phyloP scores from a whole-genome alignment of 179 eudicot genomes.

The Amaranthus tricolor region DNA sequence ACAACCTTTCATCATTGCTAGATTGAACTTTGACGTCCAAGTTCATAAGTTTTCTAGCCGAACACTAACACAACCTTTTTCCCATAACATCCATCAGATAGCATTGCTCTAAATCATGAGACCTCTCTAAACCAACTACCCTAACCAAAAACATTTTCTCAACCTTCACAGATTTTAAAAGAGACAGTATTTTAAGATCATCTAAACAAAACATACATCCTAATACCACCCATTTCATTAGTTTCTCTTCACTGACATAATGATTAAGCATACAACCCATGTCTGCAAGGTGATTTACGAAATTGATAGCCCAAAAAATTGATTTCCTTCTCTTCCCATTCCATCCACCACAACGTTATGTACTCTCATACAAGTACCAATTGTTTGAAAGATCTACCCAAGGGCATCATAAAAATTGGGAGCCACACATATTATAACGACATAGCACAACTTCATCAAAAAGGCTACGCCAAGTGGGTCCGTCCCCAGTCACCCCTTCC shows the following conservation, averaged over 20 bases:
- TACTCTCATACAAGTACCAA: too few species aligned
- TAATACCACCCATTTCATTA: too few species aligned
- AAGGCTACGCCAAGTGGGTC: too few species aligned
- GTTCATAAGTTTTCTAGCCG: neutral
- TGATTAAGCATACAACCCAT: neutral
- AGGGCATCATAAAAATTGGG: too few species aligned
- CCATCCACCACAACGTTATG: neutral
- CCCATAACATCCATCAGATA: neutral
- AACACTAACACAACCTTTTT: neutral
- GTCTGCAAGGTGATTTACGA: neutral
- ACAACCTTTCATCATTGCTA: neutral
- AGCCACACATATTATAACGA: too few species aligned
- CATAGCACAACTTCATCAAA: too few species aligned
- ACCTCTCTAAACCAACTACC: neutral
- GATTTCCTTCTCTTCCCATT: neutral
- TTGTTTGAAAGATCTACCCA: too few species aligned
- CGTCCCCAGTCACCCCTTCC: too few species aligned
- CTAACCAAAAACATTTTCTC: neutral
- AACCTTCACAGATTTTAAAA: neutral
- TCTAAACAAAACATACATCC: too few species aligned
- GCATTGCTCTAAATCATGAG: neutral
- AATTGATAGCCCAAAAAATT: neutral
- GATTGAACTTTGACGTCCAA: neutral
- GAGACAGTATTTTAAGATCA: too few species aligned
- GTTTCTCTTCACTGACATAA: too few species aligned